Evolutionary conservation across 306 rosid genomes (phyloP), one percentile per base, ranked within the genome.

Genomic region (Acacia melanoxylon): DNA sequence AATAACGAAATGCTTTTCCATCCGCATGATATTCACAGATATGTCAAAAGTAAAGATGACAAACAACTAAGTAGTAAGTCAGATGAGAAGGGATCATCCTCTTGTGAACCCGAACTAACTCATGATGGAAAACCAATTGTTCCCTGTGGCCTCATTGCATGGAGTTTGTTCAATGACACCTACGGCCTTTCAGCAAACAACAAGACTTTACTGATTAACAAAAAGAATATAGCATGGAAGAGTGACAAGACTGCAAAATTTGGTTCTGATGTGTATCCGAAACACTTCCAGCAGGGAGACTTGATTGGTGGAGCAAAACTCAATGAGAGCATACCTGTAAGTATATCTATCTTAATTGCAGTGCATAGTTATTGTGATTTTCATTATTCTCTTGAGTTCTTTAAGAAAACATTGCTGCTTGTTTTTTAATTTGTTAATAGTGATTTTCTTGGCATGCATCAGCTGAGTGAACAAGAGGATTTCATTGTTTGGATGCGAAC

Each of bases 401-500:
- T 0, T 78, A n/a, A 31, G 22, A 58, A 42, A 40, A 33, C 68
- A 15, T 40, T 11, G 29, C 14, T 2, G 25, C 25, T 46, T 1
- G 11, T 4, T 74, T 41, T 41, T 54, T 10, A 3, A 12, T 29
- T 35, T 29, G 27, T 15, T 46, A 63, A 48, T 74, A 71, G 72
- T 15, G 31, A 62, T 56, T 71, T 52, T 80, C 33, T 75, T 82
- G 86, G 54, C 81, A 37, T 89, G 86, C 31, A 56, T 75, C 88
- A 94, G 98, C 79, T 95, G 86, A 90, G 84, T 74, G 75, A 90
- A 79, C 98, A 95, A 88, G 95, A 85, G 83, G 97, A 95, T 88
- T 93, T 95, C 29, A 95, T 95, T 8, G 97, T 95, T 77, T 95
- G 98, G 98, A 95, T 95, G 98, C 71, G 97, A 86, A 88, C 95